Conservation (phyloP, 179 eudicot species). For the Drosera spatulata region DNA sequence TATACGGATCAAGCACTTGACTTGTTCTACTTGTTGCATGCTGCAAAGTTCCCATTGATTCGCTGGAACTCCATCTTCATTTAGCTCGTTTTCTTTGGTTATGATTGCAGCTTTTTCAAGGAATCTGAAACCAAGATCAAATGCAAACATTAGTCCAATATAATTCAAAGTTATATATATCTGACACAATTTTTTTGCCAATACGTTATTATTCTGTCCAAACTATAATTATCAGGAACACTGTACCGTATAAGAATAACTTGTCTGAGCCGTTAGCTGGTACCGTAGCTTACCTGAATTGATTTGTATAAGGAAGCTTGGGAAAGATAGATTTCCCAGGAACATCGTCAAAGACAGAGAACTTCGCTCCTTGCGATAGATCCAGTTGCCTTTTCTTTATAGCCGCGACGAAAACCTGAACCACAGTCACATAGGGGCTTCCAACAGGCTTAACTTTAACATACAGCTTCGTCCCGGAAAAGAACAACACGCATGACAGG, state of each 20-base stretch:
- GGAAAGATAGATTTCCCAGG: conserved; percentile 51
- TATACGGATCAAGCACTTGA: conserved; percentile 5
- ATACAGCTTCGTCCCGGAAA: conserved; percentile 50
- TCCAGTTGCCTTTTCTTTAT: conserved; percentile 42
- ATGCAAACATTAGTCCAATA: no score
- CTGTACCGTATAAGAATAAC: no score
- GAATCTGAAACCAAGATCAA: background rate
- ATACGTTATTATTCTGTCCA: no score
- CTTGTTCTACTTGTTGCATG: conserved; percentile 11
- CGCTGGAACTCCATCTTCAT: conserved; percentile 4
- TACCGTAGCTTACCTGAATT: conserved; percentile 50
- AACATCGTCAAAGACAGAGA: conserved; percentile 24
- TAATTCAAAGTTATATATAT: no score
- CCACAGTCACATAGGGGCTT: conserved; percentile 52
- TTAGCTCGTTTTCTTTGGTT: conserved; percentile 1
- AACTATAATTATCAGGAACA: no score
- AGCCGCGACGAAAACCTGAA: conserved; percentile 55
- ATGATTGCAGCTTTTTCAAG: conserved; percentile 11
- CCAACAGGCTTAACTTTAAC: conserved; percentile 76
- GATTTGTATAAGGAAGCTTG: conserved; percentile 49
- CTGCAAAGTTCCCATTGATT: conserved; percentile 11
- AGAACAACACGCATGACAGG: conserved; percentile 37
- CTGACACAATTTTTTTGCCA: no score
- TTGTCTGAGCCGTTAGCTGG: no score
- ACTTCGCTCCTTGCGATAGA: conserved; percentile 25